These are phyloP conservation scores for Sarcomyxa edulis DNA, from an alignment of 768 basidiomycete genomes.

Conservation along the genomic window DNA sequence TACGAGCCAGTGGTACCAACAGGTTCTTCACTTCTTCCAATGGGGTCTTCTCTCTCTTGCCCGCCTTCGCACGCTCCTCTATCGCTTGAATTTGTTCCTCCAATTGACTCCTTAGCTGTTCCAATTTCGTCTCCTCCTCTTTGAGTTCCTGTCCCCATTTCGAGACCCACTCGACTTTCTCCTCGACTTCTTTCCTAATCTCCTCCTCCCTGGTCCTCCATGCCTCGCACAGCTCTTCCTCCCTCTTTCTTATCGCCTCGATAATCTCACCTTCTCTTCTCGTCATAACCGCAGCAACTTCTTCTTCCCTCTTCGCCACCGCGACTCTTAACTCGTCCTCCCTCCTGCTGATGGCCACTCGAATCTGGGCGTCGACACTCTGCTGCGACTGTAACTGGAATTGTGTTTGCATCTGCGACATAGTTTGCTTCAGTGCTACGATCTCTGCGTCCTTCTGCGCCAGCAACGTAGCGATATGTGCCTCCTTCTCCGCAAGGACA, in stretches of 20 bases:
- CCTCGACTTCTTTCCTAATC: slow-evolving; percentile 46
- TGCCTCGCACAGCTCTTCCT: slow-evolving; percentile 57
- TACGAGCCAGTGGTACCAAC: slow-evolving; percentile 41
- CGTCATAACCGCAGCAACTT: slow-evolving; percentile 60
- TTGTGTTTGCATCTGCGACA: slow-evolving; percentile 20
- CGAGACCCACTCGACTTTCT: slow-evolving; percentile 33
- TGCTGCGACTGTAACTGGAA: slow-evolving; percentile 33
- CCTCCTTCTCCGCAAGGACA: slow-evolving; percentile 49
- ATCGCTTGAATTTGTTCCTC: slow-evolving; percentile 43
- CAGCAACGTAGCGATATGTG: slow-evolving; percentile 39
- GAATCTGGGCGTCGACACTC: slow-evolving; percentile 39
- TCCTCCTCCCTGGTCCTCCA: slow-evolving; percentile 50
- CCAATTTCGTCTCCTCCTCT: slow-evolving; percentile 47
- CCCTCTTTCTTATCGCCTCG: slow-evolving; percentile 58
- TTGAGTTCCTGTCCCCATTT: slow-evolving; percentile 39
- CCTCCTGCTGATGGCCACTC: slow-evolving; percentile 53
- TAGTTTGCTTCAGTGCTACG: slow-evolving; percentile 35
- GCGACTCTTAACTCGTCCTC: slow-evolving; percentile 67
- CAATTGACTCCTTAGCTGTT: slow-evolving; percentile 39
- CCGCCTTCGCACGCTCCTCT: slow-evolving; percentile 31
- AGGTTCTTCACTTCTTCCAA: slow-evolving; percentile 76
- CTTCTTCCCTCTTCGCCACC: slow-evolving; percentile 64
- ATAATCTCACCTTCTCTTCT: slow-evolving; percentile 69
- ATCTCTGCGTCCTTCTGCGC: slow-evolving; percentile 60
- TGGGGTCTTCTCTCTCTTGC: slow-evolving; percentile 50